Evolutionary conservation across 2,329 filamentous ascomycete genomes (phyloP), one percentile per base, ranked within the genome.

Genomic region (Aspergillus bombycis): DNA sequence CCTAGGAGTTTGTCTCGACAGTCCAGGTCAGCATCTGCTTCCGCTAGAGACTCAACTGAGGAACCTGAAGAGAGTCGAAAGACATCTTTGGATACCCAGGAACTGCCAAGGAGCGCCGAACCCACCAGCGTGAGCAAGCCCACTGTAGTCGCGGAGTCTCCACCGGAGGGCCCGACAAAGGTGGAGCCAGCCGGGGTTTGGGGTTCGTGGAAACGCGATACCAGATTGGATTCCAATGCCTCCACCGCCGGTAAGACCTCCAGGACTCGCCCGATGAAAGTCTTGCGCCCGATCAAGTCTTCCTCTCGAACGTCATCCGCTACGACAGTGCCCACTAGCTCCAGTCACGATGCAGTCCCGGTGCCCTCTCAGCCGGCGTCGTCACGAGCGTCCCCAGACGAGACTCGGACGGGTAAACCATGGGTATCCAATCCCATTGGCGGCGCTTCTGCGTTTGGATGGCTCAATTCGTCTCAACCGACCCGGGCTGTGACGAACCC

Each of bases 401-500:
- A 71, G 9, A 62, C 71, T 16, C 70, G 74, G 34, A 60, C 76
- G 23, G 73, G 70, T 52, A 84, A 85, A 70, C 81, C 86, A 19
- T 85, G 88, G 62, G 84, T 88, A 8, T 83, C 88, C 36, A 98
- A 98, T 73, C 94, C 95, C 0, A 87, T 97, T 21, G 94, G 94
- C 10, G 92, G 92, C n/a, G 94, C 91, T 16, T 95, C 92, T 63
- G 94, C 94, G 3, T 98, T 98, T 80, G 90, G 91, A 14, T 98
- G 94, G 94, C 89, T 97, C 82, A 94, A 91, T 67, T 69, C 77
- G 23, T 69, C 70, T 14, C 71, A 76, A 57, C 69, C 56, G n/a
- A 65, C 58, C 8, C 63, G 65, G 26, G 50, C 62, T 38, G 57
- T 59, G 28, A 65, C 62, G 61, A 67, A 62, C 50, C 61, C 65